Evolutionary conservation across 148 eudicot species (phyloP).

Genomic region (Vaccinium myrtillus): DNA sequence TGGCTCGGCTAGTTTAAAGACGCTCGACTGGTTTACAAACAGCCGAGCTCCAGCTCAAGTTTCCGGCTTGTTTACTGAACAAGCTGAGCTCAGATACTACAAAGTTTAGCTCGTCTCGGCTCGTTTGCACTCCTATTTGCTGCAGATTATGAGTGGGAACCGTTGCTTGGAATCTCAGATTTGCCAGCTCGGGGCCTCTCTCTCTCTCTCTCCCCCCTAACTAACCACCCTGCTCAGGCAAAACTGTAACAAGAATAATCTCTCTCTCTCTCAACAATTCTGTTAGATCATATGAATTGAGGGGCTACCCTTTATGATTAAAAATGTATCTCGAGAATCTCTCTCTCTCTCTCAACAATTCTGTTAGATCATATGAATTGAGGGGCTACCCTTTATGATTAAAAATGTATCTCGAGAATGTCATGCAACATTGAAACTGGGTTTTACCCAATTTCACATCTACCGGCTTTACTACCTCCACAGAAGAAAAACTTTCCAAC

Average conservation of each 20-base stretch:
- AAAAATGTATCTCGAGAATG: constrained; percentile 41
- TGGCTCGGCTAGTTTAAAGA: too few relatives aligned
- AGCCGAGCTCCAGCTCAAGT: too few relatives aligned
- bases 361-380: neutral
- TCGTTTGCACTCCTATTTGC: too few relatives aligned
- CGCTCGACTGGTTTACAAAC: too few relatives aligned
- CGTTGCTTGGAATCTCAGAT: constrained; percentile 22
- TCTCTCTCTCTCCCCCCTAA: too few relatives aligned
- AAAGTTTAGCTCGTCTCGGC: too few relatives aligned
- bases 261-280: too few relatives aligned
- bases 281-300: too few relatives aligned
- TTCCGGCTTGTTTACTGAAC: too few relatives aligned
- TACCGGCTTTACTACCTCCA: constrained; percentile 22
- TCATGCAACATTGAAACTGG: constrained; percentile 38
- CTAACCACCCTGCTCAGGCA: neutral
- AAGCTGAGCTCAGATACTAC: too few relatives aligned
- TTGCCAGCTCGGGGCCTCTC: neutral
- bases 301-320: too few relatives aligned
- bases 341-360: neutral
- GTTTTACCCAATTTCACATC: constrained; percentile 28
- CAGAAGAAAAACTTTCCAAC: constrained; percentile 24
- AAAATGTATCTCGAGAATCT: too few relatives aligned
- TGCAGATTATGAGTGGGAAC: constrained; percentile 20
- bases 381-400: neutral
- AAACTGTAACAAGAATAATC: neutral